These are phyloP conservation scores for Ogataea methanolica DNA, from an alignment of 805 yeast genomes.

Conservation along the genomic window DNA sequence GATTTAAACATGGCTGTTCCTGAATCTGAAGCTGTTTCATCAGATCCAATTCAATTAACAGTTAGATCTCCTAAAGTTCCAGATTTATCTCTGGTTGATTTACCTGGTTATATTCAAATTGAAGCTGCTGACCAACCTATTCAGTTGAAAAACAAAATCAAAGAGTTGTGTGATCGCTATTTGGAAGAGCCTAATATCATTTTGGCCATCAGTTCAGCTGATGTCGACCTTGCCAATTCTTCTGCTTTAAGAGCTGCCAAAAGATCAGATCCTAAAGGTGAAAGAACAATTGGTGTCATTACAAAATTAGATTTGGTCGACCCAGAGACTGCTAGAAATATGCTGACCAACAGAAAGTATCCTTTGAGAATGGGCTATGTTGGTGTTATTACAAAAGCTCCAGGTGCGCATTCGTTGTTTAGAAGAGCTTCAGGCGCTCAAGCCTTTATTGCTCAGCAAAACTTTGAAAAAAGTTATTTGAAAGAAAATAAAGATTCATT, in stretches of 20 bases:
- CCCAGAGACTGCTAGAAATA: slow-evolving; percentile 62
- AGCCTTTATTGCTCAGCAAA: slow-evolving; percentile 64
- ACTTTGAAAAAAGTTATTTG: slow-evolving; percentile 61
- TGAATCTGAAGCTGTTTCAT: slow-evolving; percentile 75
- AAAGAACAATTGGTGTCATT: slow-evolving; percentile 92
- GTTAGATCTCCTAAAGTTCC: slow-evolving; percentile 89
- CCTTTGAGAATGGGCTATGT: slow-evolving; percentile 96
- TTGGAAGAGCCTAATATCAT: slow-evolving; percentile 90
- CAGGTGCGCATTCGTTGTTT: slow-evolving; percentile 39
- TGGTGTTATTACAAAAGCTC: slow-evolving; percentile 90
- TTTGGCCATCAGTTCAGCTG: slow-evolving; percentile 94
- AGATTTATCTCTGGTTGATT: slow-evolving; percentile 87
- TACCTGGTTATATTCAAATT: slow-evolving; percentile 96
- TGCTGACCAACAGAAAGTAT: slow-evolving; percentile 73
- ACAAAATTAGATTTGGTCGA: slow-evolving; percentile 91
- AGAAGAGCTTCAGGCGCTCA: slow-evolving; percentile 52
- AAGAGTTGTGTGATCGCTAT: slow-evolving; percentile 77
- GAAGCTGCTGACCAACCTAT: slow-evolving; percentile 96
- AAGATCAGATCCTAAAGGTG: slow-evolving; percentile 87
- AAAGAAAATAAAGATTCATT: slow-evolving; percentile 57
- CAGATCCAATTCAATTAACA: slow-evolving; percentile 89
- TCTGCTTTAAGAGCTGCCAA: slow-evolving; percentile 91
- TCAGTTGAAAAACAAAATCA: slow-evolving; percentile 72
- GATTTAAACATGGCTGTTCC: slow-evolving; percentile 95
- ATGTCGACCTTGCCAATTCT: slow-evolving; percentile 95